Evolutionary conservation across 768 basidiomycete species (phyloP), one percentile per base, ranked within the genome.

Genomic region (Lactarius evosmus): DNA sequence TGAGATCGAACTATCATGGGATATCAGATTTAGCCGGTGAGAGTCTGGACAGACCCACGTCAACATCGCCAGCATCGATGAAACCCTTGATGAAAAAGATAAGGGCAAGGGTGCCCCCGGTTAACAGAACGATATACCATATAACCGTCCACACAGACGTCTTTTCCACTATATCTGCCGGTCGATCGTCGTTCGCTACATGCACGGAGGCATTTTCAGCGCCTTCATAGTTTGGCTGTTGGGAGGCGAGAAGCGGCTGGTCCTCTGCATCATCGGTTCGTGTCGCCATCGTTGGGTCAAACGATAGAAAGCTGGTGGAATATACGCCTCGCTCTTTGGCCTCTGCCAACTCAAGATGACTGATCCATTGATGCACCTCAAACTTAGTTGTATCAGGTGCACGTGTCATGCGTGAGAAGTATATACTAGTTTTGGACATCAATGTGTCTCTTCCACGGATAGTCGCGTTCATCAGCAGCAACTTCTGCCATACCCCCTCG

Each of bases 1-100:
- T 76, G 12, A 91, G 76, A 73, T 98, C 94, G 67, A 98, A 96
- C 86, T 96, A 72, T 14, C 40, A 7, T 27, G 60, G n/a, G 19
- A 32, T 40, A 50, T 66, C 19, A 66, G 49, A 38, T 19, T 3
- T 12, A 22, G 19, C 33, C 19, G 1, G 14, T 17, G 50, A 19
- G 25, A 33, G 46, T 0, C 52, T 40, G n/a, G 44, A 44, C 54
- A 12, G 25, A 73, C 85, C 60, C 62, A 90, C 89, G 50, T 89
- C 80, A 12, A 83, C 80, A 71, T 91, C 86, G 27, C 81, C 87
- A 8, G 85, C 78, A 49, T 88, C 85, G 11, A 89, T 82, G 69
- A 88, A 85, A 3, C 83, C 86, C 67, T 90, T 88, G 71, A 91
- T 78, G 58, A 91, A 81, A 40, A 87, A 56, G 4, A 70, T 81